These are phyloP conservation scores for Hirschfeldia incana DNA, from an alignment of 345 rosid genomes.

Conservation along the genomic window DNA sequence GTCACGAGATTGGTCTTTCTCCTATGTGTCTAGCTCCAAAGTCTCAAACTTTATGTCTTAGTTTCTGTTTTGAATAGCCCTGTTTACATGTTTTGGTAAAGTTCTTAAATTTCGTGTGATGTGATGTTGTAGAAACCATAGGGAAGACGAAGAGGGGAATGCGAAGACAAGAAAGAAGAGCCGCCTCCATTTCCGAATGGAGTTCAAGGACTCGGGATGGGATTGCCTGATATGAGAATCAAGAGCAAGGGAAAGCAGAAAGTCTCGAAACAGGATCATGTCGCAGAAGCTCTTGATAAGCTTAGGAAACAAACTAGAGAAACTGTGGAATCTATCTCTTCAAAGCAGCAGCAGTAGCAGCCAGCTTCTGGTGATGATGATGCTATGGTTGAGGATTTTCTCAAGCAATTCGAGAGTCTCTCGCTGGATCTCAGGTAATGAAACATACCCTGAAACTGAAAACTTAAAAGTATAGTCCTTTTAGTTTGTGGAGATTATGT, in stretches of 20 bases:
- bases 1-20: neutral
- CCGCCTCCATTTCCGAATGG: conserved; percentile 52
- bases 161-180: conserved; percentile 40
- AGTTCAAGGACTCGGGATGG: conserved; percentile 86
- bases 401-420: conserved; percentile 93
- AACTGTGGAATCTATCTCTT: conserved; percentile 72
- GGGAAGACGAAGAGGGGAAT: conserved; percentile 39
- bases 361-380: conserved; percentile 53
- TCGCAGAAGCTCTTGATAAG: conserved; percentile 72
- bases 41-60: neutral
- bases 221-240: conserved; percentile 83
- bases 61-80: neutral
- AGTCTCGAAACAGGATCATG: conserved; percentile 66
- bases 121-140: conserved; percentile 42
- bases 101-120: neutral
- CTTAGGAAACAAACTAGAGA: conserved; percentile 86
- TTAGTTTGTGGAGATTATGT: neutral
- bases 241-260: conserved; percentile 77
- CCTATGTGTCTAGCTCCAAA: neutral
- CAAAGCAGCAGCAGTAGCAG: conserved; percentile 36
- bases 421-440: conserved; percentile 74
- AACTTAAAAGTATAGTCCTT: too few species aligned
- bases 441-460: too few species aligned
- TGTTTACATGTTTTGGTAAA: neutral
- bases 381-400: conserved; percentile 79